A percentile compares a stretch with the other conserved stretches of the same genome.
phyloP scores from a whole-genome alignment of 495 filamentous ascomycete species.

The Penicillium maclennaniae region DNA sequence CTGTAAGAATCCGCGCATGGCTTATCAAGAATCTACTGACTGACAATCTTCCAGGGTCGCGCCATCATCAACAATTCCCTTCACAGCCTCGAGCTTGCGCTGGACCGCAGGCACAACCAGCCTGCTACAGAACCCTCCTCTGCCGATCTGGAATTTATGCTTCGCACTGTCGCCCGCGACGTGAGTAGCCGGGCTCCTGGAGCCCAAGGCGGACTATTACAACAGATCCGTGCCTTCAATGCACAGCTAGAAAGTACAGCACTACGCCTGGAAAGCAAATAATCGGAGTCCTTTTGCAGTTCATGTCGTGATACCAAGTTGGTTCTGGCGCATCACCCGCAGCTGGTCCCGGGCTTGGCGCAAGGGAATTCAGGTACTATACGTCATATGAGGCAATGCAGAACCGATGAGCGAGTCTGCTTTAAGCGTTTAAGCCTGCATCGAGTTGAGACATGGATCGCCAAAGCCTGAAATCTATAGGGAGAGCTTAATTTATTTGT shows the following conservation, averaged over 20 bases:
- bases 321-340: background rate
- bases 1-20: conserved; percentile 23
- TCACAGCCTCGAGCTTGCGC: conserved; percentile 42
- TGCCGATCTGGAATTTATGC: conserved; percentile 40
- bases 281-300: conserved; percentile 8
- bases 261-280: conserved; percentile 26
- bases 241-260: conserved; percentile 40
- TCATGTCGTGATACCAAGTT: conserved; percentile 9
- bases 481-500: background rate
- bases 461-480: too few species aligned
- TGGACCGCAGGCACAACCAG: conserved; percentile 39
- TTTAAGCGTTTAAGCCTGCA: too few species aligned
- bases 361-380: background rate
- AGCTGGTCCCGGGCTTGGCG: background rate
- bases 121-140: conserved; percentile 19
- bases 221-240: conserved; percentile 44
- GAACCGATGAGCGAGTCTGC: background rate
- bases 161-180: conserved; percentile 39
- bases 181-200: conserved; percentile 40
- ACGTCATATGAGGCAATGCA: background rate
- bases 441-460: too few species aligned
- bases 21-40: background rate
- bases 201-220: conserved; percentile 37
- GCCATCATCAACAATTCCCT: conserved; percentile 45
- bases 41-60: conserved; percentile 27